phyloP scores from a whole-genome alignment of 352 stramenopile genomes.

The Globisporangium viniferum region DNA sequence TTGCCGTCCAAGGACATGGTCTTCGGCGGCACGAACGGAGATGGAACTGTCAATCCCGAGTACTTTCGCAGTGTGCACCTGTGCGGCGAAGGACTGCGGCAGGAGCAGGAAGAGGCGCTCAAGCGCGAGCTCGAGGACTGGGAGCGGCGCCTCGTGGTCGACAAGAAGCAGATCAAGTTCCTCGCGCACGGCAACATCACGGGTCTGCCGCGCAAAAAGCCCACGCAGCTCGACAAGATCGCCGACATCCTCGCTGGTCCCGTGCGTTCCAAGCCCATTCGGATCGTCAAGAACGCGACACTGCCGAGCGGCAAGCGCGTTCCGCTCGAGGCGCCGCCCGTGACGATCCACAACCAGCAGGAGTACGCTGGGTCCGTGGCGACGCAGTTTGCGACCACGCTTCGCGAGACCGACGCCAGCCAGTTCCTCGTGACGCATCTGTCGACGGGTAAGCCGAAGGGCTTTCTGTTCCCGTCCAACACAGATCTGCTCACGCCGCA shows the following conservation, averaged over 20 bases:
- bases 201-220: slow-evolving; percentile 42
- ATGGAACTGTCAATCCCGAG: slow-evolving; percentile 56
- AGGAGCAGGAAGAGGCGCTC: slow-evolving; percentile 72
- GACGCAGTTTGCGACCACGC: slow-evolving; percentile 45
- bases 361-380: slow-evolving; percentile 51
- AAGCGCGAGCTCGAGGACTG: slow-evolving; percentile 65
- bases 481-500: slow-evolving; percentile 51
- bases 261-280: slow-evolving; percentile 56
- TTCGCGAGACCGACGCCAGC: slow-evolving; percentile 33
- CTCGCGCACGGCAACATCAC: slow-evolving; percentile 84
- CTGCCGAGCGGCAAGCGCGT: slow-evolving; percentile 75
- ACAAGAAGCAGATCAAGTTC: slow-evolving; percentile 84
- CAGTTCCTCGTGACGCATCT: slow-evolving; percentile 36
- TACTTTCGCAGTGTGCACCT: slow-evolving; percentile 89
- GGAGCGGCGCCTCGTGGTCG: slow-evolving; percentile 84
- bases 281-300: slow-evolving; percentile 74
- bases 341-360: slow-evolving; percentile 70
- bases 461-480: slow-evolving; percentile 62
- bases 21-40: slow-evolving; percentile 83
- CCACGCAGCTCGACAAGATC: slow-evolving; percentile 76
- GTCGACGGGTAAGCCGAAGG: slow-evolving; percentile 33
- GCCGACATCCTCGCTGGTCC: slow-evolving; percentile 63
- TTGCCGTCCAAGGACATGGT: slow-evolving; percentile 84
- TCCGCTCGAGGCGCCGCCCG: slow-evolving; percentile 49
- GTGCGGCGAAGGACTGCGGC: slow-evolving; percentile 68